phyloP scores from a whole-genome alignment of 2,329 filamentous ascomycete genomes.

The Alternaria angustiovoidea region DNA sequence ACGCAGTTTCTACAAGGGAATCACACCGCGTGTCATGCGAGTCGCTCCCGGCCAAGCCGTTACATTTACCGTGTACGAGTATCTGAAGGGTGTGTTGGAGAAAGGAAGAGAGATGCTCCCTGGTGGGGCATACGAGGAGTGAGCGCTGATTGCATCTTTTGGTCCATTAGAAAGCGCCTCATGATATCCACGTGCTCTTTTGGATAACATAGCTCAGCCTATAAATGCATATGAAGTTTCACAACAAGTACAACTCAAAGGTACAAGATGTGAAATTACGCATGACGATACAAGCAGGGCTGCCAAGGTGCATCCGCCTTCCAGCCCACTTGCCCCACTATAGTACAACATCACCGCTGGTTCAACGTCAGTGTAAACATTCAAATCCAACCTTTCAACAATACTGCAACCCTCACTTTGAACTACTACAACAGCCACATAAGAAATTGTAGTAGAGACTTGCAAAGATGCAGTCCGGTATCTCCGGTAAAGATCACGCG shows the following conservation, averaged over 20 bases:
- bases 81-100: constrained; percentile 60
- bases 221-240: not conserved
- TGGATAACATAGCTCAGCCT: not conserved
- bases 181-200: constrained; percentile 23
- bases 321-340: constrained; percentile 34
- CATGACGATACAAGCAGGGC: constrained; percentile 1
- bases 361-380: constrained; percentile 18
- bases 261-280: not conserved
- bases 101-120: constrained; percentile 57
- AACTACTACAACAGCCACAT: not conserved
- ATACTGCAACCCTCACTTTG: not conserved
- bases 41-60: constrained; percentile 93
- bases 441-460: not conserved
- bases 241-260: not conserved
- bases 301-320: constrained; percentile 13
- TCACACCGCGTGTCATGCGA: constrained; percentile 96
- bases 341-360: constrained; percentile 9
- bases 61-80: constrained; percentile 69
- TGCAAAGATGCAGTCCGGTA: constrained; percentile 76
- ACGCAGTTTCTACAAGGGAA: constrained; percentile 98
- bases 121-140: constrained; percentile 61
- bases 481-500: constrained; percentile 65
- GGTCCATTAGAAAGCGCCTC: not conserved
- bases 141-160: not conserved
- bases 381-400: constrained; percentile 1